Conservation (phyloP, 2,329 filamentous ascomycete genomes). For the Cladosporium colombiae region DNA sequence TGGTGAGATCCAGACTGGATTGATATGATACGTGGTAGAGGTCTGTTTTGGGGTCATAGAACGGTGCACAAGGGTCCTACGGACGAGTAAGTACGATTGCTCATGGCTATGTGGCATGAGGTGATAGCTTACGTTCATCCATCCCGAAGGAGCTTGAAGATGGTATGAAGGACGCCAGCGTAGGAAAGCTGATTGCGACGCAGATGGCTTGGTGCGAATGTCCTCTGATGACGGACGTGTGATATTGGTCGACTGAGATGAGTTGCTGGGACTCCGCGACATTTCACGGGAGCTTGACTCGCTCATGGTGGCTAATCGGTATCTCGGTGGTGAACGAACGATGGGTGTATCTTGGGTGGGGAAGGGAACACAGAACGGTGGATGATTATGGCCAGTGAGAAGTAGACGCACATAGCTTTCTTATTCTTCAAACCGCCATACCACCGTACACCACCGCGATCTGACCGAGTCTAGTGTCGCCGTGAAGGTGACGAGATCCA, state of each 20-base stretch:
- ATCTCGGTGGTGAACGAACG: neutral
- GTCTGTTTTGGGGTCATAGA: conserved; percentile 42
- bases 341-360: neutral
- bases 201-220: neutral
- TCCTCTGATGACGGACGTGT: conserved; percentile 20
- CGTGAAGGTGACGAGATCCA: conserved; percentile 3
- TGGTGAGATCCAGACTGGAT: conserved; percentile 42
- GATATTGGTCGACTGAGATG: conserved; percentile 15
- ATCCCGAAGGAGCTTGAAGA: conserved; percentile 40
- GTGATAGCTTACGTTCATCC: conserved; percentile 39
- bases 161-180: conserved; percentile 39
- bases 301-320: conserved; percentile 18
- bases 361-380: neutral
- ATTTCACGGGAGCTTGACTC: conserved; percentile 19
- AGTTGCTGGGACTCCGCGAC: conserved; percentile 16
- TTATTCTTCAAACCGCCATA: conserved; percentile 9
- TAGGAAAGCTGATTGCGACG: conserved; percentile 16
- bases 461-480: conserved; percentile 19
- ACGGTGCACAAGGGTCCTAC: conserved; percentile 44
- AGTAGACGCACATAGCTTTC: conserved; percentile 18
- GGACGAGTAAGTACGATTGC: neutral
- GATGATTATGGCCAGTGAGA: neutral
- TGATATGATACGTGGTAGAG: conserved; percentile 47
- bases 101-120: neutral
- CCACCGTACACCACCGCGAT: conserved; percentile 13